Evolutionary conservation across 768 basidiomycete genomes (phyloP).

Genomic region (Serendipita vermifera): DNA sequence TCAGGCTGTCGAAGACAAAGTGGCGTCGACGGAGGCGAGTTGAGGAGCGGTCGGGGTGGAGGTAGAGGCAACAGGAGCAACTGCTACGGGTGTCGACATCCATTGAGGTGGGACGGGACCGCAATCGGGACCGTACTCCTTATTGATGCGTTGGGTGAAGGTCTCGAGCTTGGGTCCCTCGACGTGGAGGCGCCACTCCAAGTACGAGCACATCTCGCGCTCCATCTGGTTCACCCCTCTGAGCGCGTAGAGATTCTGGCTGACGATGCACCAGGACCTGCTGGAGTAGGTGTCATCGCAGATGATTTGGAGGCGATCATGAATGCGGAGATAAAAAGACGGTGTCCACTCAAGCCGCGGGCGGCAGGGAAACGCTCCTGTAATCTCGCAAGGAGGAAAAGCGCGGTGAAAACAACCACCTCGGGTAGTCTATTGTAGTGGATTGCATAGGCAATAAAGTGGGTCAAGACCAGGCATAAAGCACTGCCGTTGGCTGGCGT

Average conservation of each 20-base stretch:
- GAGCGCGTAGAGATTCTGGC: conserved; percentile 70
- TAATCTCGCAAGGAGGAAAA: conserved; percentile 64
- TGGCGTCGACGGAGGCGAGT: too few relatives aligned
- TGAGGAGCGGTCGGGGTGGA: too few relatives aligned
- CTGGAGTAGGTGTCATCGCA: conserved; percentile 91
- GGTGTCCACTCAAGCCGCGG: conserved; percentile 77
- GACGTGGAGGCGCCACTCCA: conserved; percentile 59
- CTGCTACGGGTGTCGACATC: background rate
- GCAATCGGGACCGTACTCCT: conserved; percentile 21
- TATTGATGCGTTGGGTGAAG: conserved; percentile 24
- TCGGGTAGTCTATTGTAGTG: conserved; percentile 66
- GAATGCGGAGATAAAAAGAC: conserved; percentile 80
- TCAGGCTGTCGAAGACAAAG: conserved; percentile 4
- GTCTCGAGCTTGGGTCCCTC: conserved; percentile 24
- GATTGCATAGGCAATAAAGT: conserved; percentile 77
- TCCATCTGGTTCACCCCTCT: conserved; percentile 96
- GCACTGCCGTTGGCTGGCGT: background rate
- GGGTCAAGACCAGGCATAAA: conserved; percentile 32
- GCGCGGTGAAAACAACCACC: conserved; percentile 51
- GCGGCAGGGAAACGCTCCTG: conserved; percentile 85
- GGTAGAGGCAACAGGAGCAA: too few relatives aligned
- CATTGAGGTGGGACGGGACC: too few relatives aligned
- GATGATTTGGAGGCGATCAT: conserved; percentile 90
- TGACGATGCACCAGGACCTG: conserved; percentile 84
- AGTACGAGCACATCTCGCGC: conserved; percentile 81